Base-by-base conservation (phyloP, 129 eudicot species). In the Sambucus nigra region DNA sequence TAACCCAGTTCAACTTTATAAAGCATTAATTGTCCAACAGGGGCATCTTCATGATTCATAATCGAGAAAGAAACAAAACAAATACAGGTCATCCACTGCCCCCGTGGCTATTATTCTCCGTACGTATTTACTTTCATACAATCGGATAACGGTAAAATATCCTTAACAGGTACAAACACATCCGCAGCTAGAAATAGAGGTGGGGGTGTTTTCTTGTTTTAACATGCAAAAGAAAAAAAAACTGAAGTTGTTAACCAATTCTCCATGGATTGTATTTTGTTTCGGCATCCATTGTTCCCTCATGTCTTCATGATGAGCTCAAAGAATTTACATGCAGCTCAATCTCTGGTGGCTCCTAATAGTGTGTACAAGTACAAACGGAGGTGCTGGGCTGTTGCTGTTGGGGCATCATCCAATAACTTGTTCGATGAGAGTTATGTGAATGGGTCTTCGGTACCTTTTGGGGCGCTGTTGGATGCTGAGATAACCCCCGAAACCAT, bases 401-500 rank as follows among this genome's bases (percentile, higher is more conserved):
- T 35, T 35, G 71, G 76, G 13, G 57, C 60, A 23, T 24, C 48
- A 15, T 6, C 60, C 7, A 69, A 57, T 20, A 35, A 73, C 45
- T 9, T 47, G 52, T 67, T 65, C 64, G 76, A 73, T 42, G 80
- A 57, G 7, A 32, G 55, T 40, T 50, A 64, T 51, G 66, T 69
- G 0, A 87, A 76, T 70, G 88, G 86, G 25, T 68, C 81, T 1
- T 15, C 52, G 6, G 55, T 74, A 22, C 15, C 52, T 28, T 74
- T 83, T 39, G 72, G 61, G 11, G 84, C 84, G 5, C 29, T 88
- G 33, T 7, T 59, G 38, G 73, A 81, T 57, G 94, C 94, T 25
- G 88, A 88, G 59, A 84, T 81, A 27, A 84, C 93, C 23, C 85
- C 83, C 1, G 88, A 78, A 64, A 88, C 80, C 25, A 40, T 61